Conservation (phyloP, 768 basidiomycete genomes). For the Termitomyces sp. region DNA sequence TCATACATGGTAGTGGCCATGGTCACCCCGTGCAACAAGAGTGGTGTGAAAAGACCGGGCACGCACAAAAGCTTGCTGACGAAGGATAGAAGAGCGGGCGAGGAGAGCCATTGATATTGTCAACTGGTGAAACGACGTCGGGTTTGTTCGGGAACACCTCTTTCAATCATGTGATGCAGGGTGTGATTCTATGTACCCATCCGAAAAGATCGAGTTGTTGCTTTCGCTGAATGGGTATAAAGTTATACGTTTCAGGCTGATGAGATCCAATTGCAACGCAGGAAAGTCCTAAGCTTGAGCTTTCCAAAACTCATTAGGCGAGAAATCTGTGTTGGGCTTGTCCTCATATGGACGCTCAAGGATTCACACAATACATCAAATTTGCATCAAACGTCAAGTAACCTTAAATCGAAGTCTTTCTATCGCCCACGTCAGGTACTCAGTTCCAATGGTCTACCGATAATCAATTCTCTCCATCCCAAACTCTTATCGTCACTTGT, state of each 20-base stretch:
- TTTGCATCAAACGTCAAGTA: no score
- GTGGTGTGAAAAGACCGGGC: conserved; percentile 35
- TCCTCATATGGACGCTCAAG: neutral
- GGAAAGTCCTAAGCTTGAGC: neutral
- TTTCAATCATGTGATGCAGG: conserved; percentile 2
- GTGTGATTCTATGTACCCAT: no score
- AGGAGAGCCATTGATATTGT: conserved; percentile 28
- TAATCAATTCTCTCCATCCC: neutral
- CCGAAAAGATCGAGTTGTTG: no score
- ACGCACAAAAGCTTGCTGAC: conserved; percentile 31
- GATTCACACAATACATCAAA: neutral
- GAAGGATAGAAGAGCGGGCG: conserved; percentile 34
- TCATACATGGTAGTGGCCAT: conserved; percentile 56
- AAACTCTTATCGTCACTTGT: neutral
- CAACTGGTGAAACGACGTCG: neutral
- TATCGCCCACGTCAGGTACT: no score
- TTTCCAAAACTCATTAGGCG: neutral
- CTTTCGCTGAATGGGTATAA: no score
- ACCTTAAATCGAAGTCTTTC: no score
- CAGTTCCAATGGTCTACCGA: no score
- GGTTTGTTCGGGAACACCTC: conserved; percentile 9
- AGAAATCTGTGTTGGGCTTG: neutral
- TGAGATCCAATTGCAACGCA: no score
- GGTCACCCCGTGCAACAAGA: conserved; percentile 38
- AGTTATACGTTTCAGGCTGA: no score